Evolutionary conservation across 2,329 filamentous ascomycete species (phyloP), one percentile per base, ranked within the genome.

Genomic region (Lomentospora prolificans): DNA sequence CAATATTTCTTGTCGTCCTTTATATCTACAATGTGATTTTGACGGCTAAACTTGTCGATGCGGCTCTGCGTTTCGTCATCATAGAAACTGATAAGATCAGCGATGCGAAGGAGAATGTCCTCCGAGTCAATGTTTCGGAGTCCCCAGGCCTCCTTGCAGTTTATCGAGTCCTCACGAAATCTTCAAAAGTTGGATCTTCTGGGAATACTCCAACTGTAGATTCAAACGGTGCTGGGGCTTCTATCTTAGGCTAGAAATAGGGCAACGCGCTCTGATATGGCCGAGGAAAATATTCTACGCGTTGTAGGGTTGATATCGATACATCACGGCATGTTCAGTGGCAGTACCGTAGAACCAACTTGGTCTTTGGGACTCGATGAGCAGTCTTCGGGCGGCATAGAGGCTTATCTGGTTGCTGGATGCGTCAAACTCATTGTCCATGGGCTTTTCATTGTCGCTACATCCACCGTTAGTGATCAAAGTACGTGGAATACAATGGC

Each of bases 21-120:
- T 33, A 33, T 14, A 7, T 33, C 30, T 6, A 6, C 6, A 33
- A 33, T 6, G 6, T 14, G 30, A 6, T 33, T 14, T 33, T 33
- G 30, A 33, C 30, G 14, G 30, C 14, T 33, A 33, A 7, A 14
- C 14, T 6, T 33, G 30, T 33, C 30, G 14, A 33, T 14, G 30
- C 30, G 14, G 30, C 14, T 14, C 14, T 33, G 30, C 6, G 6
- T 7, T 6, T 33, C 6, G 6, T 33, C 30, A 6, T 81, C 74
- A 64, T 82, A 83, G 71, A 82, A 83, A 55, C 71, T 76, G 69
- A 82, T 83, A 17, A 82, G 65, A n/a, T 80, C 80, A 4, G 73
- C 78, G 7, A 78, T 76, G 60, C 76, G 80, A 60, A 81, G 65
- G 61, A 70, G 73, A 17, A 81, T 61, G 46, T 81, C 71, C 1